Evolutionary conservation across 768 basidiomycete genomes (phyloP), one percentile per base, ranked within the genome.

Genomic region (Rickenella mellea): DNA sequence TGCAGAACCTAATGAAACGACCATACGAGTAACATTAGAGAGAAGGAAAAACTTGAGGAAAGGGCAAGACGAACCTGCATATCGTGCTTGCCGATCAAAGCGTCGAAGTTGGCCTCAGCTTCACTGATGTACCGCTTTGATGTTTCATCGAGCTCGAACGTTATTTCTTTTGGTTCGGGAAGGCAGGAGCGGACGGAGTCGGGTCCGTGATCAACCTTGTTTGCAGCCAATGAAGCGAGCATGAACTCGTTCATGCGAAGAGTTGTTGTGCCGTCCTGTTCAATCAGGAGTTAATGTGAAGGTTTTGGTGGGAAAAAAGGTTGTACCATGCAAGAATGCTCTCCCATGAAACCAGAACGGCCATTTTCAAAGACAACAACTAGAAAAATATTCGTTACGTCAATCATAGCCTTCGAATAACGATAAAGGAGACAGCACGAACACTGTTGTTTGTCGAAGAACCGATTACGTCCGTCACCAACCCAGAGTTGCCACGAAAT

Each of bases 381-480:
- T 92, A 55, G 10, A 22, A 17, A 27, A 5, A 2, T 14, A 15
- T 3, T 22, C 24, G 19, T 22, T n/a, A 22, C 3, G 12, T 36
- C 3, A 9, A 19, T 36, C 12, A 36, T 17, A 3, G 10, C 15
- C 33, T 12, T 36, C 15, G 15, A 33, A 33, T n/a, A n/a, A n/a
- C 33, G 10, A 36, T 7, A 22, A 36, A 3, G 21, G 14, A 31
- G 19, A 35, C 20, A n/a, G 30, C 4, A 69, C 83, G 26, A 57
- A 91, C 89, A 54, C 56, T 98, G 88, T 56, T 98, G 94, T 63
- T 99, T 99, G 69, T 98, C 96, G 56, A 82, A 97, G 71, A 85
- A 99, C 46, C 94, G 69, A 59, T 94, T 96, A 39, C 79, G 69
- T 19, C 90, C 93, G 51, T 94, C 76, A 25, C 92, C 94, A 19